phyloP scores from a whole-genome alignment of 106 monocot genomes.

The Vanilla planifolia region DNA sequence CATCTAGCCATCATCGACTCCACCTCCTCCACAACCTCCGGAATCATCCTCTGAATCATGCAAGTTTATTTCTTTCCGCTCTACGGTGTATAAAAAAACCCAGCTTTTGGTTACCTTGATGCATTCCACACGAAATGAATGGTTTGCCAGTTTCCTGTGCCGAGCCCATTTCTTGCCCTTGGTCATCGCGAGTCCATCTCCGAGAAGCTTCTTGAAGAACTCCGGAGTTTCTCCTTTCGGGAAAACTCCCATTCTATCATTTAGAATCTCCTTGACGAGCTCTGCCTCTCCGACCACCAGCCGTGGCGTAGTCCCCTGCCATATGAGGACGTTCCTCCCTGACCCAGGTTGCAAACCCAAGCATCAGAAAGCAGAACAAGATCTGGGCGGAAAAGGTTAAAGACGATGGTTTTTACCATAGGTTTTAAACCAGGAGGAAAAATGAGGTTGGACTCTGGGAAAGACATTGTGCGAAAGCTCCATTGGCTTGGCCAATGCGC shows the following conservation, averaged over 20 bases:
- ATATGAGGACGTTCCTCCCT: conserved; percentile 15
- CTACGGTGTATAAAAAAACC: too few relatives aligned
- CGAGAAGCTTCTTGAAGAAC: conserved; percentile 7
- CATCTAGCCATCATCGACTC: conserved; percentile 9
- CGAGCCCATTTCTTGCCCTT: conserved; percentile 12
- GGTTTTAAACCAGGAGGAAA: neutral
- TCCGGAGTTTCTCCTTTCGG: neutral
- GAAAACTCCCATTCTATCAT: conserved; percentile 2
- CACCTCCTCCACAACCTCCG: conserved; percentile 3
- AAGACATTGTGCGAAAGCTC: conserved; percentile 7
- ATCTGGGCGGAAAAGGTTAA: neutral
- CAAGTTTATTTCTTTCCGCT: neutral
- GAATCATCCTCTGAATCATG: conserved; percentile 12
- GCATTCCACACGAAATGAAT: conserved; percentile 9
- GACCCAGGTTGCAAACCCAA: neutral
- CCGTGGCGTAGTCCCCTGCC: conserved; percentile 1
- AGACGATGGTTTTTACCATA: conserved; percentile 1
- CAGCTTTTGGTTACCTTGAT: too few relatives aligned
- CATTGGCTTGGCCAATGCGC: conserved; percentile 2
- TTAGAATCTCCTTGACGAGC: conserved; percentile 9
- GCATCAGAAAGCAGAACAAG: too few relatives aligned
- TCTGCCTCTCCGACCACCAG: conserved; percentile 7
- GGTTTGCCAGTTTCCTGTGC: conserved; percentile 11
- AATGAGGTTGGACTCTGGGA: conserved; percentile 10
- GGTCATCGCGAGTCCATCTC: conserved; percentile 9